Conservation (phyloP, 495 filamentous ascomycete species). For the Penicillium coffeae region DNA sequence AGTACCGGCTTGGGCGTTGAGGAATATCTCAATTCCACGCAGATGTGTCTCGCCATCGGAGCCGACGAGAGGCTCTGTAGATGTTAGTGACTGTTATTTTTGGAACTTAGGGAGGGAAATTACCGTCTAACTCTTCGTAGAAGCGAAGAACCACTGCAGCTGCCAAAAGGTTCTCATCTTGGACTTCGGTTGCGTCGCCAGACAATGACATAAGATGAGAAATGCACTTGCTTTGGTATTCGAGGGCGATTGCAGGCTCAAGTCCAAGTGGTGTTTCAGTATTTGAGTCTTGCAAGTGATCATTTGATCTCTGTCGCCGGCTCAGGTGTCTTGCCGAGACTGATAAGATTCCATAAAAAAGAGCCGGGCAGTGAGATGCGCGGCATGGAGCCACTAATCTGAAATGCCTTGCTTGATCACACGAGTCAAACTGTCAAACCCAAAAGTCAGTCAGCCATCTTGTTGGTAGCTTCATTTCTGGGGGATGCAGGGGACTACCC, state of each 20-base stretch:
- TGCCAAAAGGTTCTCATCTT: slow-evolving; percentile 24
- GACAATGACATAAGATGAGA: slow-evolving; percentile 14
- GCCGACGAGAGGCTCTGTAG: slow-evolving; percentile 5
- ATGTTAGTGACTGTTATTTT: not conserved
- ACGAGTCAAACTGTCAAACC: slow-evolving; percentile 17
- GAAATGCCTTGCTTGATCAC: slow-evolving; percentile 9
- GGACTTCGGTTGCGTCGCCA: slow-evolving; percentile 8
- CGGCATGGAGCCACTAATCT: slow-evolving; percentile 4
- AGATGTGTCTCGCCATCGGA: slow-evolving; percentile 8
- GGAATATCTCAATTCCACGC: slow-evolving; percentile 8
- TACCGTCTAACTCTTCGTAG: slow-evolving; percentile 28
- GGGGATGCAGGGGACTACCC: no score
- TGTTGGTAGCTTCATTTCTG: no score
- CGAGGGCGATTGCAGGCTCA: slow-evolving; percentile 10
- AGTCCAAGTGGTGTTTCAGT: not conserved
- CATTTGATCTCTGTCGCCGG: not conserved
- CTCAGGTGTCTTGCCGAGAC: slow-evolving; percentile 13
- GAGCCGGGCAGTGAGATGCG: slow-evolving; percentile 6
- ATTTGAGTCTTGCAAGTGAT: not conserved
- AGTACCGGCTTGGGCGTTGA: slow-evolving; percentile 6
- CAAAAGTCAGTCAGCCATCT: not conserved
- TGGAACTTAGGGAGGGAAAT: not conserved
- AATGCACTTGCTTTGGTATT: slow-evolving; percentile 24
- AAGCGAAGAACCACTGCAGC: slow-evolving; percentile 27
- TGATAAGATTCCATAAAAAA: slow-evolving; percentile 9